Conservation (phyloP, 2,329 filamentous ascomycete genomes). For the Fusarium sp. region DNA sequence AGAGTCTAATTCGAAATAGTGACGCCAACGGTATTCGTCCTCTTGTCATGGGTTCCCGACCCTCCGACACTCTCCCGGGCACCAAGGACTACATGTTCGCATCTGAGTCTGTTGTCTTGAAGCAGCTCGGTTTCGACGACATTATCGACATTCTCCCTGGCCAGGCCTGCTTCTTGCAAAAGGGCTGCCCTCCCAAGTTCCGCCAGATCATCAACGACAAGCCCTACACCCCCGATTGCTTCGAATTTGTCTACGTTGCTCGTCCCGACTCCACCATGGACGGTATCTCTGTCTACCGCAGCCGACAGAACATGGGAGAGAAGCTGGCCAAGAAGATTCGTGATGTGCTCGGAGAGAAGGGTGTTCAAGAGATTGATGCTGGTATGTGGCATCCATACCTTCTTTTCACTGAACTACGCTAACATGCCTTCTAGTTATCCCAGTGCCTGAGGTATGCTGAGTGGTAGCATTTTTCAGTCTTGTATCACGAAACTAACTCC, state of each 20-base stretch:
- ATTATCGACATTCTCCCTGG: constrained; percentile 84
- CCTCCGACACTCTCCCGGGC: constrained; percentile 69
- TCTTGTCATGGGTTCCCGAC: constrained; percentile 79
- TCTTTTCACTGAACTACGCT: background rate
- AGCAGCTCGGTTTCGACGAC: constrained; percentile 81
- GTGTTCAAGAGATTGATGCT: constrained; percentile 80
- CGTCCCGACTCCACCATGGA: constrained; percentile 86
- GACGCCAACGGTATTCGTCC: constrained; percentile 78
- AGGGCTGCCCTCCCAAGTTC: constrained; percentile 79
- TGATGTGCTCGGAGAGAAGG: constrained; percentile 73
- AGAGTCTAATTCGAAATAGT: constrained; percentile 50
- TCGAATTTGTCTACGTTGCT: constrained; percentile 77
- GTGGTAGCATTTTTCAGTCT: background rate
- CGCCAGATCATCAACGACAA: constrained; percentile 75
- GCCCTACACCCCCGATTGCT: constrained; percentile 77
- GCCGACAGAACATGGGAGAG: constrained; percentile 86
- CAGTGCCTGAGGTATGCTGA: constrained; percentile 64
- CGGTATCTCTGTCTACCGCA: constrained; percentile 86
- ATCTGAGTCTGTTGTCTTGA: constrained; percentile 86
- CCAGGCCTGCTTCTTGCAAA: constrained; percentile 85
- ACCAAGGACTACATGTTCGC: constrained; percentile 90
- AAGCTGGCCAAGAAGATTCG: constrained; percentile 80
- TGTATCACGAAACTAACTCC: background rate
- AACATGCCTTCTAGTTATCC: constrained; percentile 13
- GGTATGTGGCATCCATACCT: constrained; percentile 40